Conservation (phyloP, 805 yeast species). For the Candida hungchunana region DNA sequence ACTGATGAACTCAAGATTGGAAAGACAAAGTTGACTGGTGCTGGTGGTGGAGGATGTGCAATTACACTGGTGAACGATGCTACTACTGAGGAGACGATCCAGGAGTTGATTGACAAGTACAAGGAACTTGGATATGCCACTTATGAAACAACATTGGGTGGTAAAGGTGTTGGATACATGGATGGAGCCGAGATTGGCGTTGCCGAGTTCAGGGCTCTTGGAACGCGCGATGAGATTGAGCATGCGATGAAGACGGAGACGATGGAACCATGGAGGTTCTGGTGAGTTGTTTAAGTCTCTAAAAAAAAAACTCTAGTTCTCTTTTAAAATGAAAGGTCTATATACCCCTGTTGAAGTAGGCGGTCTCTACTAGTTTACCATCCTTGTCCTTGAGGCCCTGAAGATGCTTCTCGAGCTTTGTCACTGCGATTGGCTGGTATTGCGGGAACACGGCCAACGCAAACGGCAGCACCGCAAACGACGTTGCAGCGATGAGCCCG, state of each 20-base stretch:
- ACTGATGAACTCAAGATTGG: conserved; percentile 68
- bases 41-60: conserved; percentile 99
- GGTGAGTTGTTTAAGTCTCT: conserved; percentile 36
- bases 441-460: conserved; percentile 97
- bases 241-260: conserved; percentile 39
- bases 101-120: conserved; percentile 35
- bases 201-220: conserved; percentile 35
- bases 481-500: conserved; percentile 80
- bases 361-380: conserved; percentile 53
- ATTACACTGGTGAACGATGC: conserved; percentile 62
- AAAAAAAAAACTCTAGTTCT: neutral
- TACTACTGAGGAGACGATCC: conserved; percentile 31
- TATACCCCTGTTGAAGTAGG: conserved; percentile 93
- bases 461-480: conserved; percentile 86
- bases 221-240: conserved; percentile 46
- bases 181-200: too few relatives aligned
- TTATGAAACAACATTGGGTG: conserved; percentile 80
- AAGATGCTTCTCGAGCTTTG: conserved; percentile 61
- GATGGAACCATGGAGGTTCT: conserved; percentile 51
- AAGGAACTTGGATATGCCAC: conserved; percentile 58
- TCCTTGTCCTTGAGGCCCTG: conserved; percentile 53
- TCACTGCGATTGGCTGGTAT: conserved; percentile 57
- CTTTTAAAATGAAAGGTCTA: conserved; percentile 33
- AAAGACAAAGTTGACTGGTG: conserved; percentile 92
- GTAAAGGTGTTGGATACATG: conserved; percentile 73